Evolutionary conservation across 2,329 filamentous ascomycete species (phyloP).

Genomic region (Hypoxylon sp.): DNA sequence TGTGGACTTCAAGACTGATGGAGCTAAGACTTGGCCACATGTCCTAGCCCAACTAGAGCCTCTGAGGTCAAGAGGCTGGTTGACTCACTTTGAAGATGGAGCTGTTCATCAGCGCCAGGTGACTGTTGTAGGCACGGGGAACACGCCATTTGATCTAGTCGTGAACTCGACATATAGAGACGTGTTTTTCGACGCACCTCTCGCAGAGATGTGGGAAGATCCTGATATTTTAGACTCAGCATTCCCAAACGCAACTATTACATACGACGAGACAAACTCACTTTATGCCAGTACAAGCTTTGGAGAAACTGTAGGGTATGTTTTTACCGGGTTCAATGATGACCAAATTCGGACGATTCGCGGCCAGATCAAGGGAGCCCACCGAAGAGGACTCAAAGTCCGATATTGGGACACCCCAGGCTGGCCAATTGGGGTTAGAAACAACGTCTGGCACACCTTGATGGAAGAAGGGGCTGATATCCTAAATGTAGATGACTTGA

Average conservation of each 20-base stretch:
- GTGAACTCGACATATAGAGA: slow-evolving; percentile 69
- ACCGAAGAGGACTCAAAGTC: slow-evolving; percentile 67
- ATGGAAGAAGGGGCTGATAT: slow-evolving; percentile 71
- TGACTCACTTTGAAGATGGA: slow-evolving; percentile 67
- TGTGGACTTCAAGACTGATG: slow-evolving; percentile 77
- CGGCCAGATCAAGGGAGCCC: slow-evolving; percentile 60
- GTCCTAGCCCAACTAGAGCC: slow-evolving; percentile 70
- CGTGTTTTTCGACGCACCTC: slow-evolving; percentile 76
- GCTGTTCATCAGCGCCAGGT: slow-evolving; percentile 68
- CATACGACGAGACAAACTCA: slow-evolving; percentile 66
- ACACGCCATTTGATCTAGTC: slow-evolving; percentile 71
- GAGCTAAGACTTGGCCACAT: slow-evolving; percentile 65
- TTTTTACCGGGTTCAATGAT: slow-evolving; percentile 59
- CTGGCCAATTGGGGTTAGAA: slow-evolving; percentile 69
- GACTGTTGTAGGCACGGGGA: slow-evolving; percentile 78
- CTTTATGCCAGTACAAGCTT: slow-evolving; percentile 73
- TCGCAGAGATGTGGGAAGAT: slow-evolving; percentile 60
- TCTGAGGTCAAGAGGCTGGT: slow-evolving; percentile 70
- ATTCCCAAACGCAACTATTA: slow-evolving; percentile 23
- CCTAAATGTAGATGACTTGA: slow-evolving; percentile 73
- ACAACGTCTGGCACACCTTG: slow-evolving; percentile 70
- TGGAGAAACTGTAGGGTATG: slow-evolving; percentile 63
- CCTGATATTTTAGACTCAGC: slow-evolving; percentile 48
- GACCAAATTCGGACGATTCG: slow-evolving; percentile 60
- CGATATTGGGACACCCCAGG: slow-evolving; percentile 73